Evolutionary conservation across 257 asterid genomes (phyloP), one percentile per base, ranked within the genome.

Genomic region (Mentha longifolia): DNA sequence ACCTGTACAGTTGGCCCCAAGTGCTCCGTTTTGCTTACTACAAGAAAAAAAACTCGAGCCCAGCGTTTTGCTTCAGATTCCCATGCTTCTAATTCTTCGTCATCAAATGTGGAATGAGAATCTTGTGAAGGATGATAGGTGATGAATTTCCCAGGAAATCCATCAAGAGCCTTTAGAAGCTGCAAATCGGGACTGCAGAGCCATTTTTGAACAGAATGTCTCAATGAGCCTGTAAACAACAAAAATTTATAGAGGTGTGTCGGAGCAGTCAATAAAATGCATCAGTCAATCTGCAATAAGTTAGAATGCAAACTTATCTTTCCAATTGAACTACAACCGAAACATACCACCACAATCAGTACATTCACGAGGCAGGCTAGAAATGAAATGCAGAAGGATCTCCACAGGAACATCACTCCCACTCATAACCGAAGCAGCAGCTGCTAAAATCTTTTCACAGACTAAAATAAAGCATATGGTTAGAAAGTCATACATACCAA

Each of bases 41-140:
- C 80, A 68, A 93, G 90, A 77, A 93, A 93, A 68, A 87, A 83
- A 79, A 87, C 90, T 68, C 98, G 85, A 45, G 87, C 88, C 98
- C 98, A 93, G 68, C 96, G 87, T 67, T 77, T 82, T 77, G 95
- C 91, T 79, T 85, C 92, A 81, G 82, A 82, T 73, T 67, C 86
- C 98, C 98, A 93, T 45, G 90, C 82, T 74, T 84, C 88, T 72
- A 93, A 70, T 74, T 93, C 96, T 63, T 85, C 98, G 70, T 91
- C 98, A n/a, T 89, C 91, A 78, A 74, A 87, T 65, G 86, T 80
- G 70, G 76, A 51, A 73, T 35, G 33, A 61, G 77, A 69, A 82
- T 78, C 88, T 45, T 46, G 67, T 52, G 86, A 82, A 72, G 75
- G 75, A 62, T 74, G 70, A 77, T 68, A 72, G 49, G 78, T 67